Base-by-base conservation (phyloP, 768 basidiomycete genomes). In the Xerocomellus dryophilus region DNA sequence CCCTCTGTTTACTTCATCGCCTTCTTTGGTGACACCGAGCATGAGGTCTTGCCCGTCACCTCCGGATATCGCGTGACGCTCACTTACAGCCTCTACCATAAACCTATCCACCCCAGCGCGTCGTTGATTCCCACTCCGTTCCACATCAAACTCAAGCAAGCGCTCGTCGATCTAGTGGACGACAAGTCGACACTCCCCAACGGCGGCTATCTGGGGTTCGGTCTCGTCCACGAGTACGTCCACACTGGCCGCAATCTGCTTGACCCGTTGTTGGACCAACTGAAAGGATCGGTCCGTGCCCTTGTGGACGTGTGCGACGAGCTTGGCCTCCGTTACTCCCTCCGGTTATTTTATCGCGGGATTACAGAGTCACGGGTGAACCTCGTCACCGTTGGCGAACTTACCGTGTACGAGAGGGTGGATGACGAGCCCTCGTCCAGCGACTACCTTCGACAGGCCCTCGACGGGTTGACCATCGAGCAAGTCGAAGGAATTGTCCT, bases 51-150 rank as follows among this genome's bases (percentile, higher is more conserved):
- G 20, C 70, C 66, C 1, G 75, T 80, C 45, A 66, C 46, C 3
- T 69, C 73, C 0, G 79, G 81, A 0, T 61, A 73, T 35, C 73
- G 80, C 2, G 68, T 80, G 34, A 80, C 75, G 3, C 40, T 81
- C 45, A 75, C 78, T 1, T 78, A 74, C 63, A 77, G 77, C 53
- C 70, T 78, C 20, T 59, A 61, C 27, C 41, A 44, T 8, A 32
- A 48, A 8, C 23, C 40, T 2, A 11, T 9, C 4, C 35, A 32
- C 6, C 42, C 46, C 12, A 23, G 10, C 38, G 1, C 25, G 27
- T 39, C 34, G 0, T 36, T 23, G 10, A 39, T 56, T 3, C 51
- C 35, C 9, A 56, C 47, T 2, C 48, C 47, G 1, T 47, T n/a
- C 14, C 23, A 45, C 15, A 1, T 39, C n/a, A 20, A 48, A 5